A percentile compares a stretch with the other conserved stretches of the same genome.
Conservation (phyloP, 768 basidiomycete species). For the Cystofilobasidium ferigula region DNA sequence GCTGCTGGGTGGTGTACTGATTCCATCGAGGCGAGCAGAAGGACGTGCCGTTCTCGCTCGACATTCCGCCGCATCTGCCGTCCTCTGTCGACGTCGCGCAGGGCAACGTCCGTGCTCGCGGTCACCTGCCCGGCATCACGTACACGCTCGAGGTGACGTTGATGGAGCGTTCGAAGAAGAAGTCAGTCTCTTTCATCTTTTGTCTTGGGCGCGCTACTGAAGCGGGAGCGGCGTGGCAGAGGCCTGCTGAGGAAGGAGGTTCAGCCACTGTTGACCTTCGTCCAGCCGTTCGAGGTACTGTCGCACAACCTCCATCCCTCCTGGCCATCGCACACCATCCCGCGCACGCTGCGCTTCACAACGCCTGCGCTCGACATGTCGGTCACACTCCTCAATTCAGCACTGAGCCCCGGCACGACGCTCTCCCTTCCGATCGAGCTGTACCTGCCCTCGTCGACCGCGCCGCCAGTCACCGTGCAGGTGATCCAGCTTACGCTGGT, state of each 20-base stretch:
- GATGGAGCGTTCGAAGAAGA: slow-evolving; percentile 18
- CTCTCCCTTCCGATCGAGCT: slow-evolving; percentile 8
- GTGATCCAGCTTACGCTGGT: slow-evolving; percentile 16
- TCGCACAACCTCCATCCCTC: slow-evolving; percentile 15
- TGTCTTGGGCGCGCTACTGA: background rate
- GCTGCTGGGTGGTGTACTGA: background rate
- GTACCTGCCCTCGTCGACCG: background rate
- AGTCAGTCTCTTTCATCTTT: background rate
- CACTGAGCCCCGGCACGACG: background rate
- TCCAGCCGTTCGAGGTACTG: slow-evolving; percentile 1
- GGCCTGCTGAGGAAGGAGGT: slow-evolving; percentile 16
- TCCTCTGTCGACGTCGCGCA: slow-evolving; percentile 8
- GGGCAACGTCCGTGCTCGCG: background rate
- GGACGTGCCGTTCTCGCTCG: slow-evolving; percentile 12
- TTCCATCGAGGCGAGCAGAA: background rate
- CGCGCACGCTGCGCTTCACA: background rate
- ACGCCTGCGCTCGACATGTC: slow-evolving; percentile 1
- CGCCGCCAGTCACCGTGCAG: background rate
- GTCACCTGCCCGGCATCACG: background rate
- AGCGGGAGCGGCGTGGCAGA: background rate
- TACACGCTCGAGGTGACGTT: slow-evolving; percentile 18
- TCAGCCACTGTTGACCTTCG: slow-evolving; percentile 6
- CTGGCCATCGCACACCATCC: slow-evolving; percentile 4
- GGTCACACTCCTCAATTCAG: background rate
- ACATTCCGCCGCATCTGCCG: slow-evolving; percentile 1